Evolutionary conservation across 148 eudicot species (phyloP), one percentile per base, ranked within the genome.

Genomic region (Fallopia convolvulus): DNA sequence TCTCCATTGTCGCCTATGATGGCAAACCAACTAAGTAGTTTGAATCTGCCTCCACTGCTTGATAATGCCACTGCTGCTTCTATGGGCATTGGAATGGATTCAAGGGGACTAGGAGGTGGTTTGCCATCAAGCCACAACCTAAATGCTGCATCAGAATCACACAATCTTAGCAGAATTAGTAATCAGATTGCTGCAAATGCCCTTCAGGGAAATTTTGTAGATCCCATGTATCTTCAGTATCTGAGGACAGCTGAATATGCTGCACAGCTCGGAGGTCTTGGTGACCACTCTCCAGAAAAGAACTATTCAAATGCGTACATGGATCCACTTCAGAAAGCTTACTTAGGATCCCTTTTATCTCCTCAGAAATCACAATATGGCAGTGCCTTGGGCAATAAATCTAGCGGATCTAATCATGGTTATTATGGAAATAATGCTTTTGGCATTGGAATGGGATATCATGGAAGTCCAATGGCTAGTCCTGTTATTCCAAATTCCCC

Each of bases 201-300:
- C 70, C 75, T 84, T 65, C 97, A 86, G 76, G 80, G 90, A 4
- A 81, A 88, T 73, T 86, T 79, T 83, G 81, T 89, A 65, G 99
- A 95, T 80, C 91, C 94, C 36, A 50, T 90, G 88, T 95, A 95
- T 87, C 88, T 88, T 72, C 98, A 95, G 76, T 95, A 91, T 83
- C 70, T 92, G 83, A 86, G 90, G 52, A 75, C 90, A 40, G 87
- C 92, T 75, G 97, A 90, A 12, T 95, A 91, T 83, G 93, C 86
- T 77, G 85, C 91, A 11, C 97, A 89, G 15, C 75, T 79, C 72
- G 89, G 90, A 60, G 89, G 89, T 52, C 78, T 87, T 44, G 90
- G 80, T 76, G 97, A 92, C 82, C 94, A 89, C 70, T 82, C 94
- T 74, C 75, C 89, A 26, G 92, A 93, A 72, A 85, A 87, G 74